A percentile compares a stretch with the other conserved stretches of the same genome.
phyloP scores from a whole-genome alignment of 2,329 filamentous ascomycete genomes.

The Apiospora marii region DNA sequence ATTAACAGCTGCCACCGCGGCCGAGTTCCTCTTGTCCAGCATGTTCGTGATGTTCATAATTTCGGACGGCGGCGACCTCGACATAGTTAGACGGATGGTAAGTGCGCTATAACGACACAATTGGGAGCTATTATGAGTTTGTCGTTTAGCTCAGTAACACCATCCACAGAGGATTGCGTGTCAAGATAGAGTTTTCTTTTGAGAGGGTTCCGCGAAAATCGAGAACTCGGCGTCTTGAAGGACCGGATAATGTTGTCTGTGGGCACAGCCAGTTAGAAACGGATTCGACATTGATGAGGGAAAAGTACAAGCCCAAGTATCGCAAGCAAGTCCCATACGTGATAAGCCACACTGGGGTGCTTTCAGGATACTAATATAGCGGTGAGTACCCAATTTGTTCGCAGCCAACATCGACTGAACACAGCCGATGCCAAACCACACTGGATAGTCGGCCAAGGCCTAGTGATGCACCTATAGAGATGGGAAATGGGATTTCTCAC shows the following conservation, averaged over 20 bases:
- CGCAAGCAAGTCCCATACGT: not conserved
- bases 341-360: not conserved
- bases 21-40: constrained; percentile 41
- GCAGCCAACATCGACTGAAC: not conserved
- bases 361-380: not conserved
- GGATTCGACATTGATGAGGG: not conserved
- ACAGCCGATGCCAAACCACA: not conserved
- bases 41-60: constrained; percentile 46
- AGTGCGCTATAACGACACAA: not conserved
- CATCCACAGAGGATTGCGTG: not conserved
- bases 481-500: not conserved
- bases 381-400: not conserved
- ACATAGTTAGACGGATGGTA: constrained; percentile 33
- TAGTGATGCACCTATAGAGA: not conserved
- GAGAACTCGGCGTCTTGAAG: not conserved
- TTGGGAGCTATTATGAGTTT: not conserved
- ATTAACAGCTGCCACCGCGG: constrained; percentile 37
- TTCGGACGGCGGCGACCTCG: constrained; percentile 41
- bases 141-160: not conserved
- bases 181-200: not conserved
- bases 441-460: not conserved
- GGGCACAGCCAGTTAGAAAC: not conserved
- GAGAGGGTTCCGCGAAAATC: not conserved
- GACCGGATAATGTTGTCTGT: not conserved
- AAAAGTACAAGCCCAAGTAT: not conserved